Percentiles rank a stretch among this genome's conserved stretches.
phyloP scores from a whole-genome alignment of 371 early-diverging fungal species.

The Blastocladiella emersonii region DNA sequence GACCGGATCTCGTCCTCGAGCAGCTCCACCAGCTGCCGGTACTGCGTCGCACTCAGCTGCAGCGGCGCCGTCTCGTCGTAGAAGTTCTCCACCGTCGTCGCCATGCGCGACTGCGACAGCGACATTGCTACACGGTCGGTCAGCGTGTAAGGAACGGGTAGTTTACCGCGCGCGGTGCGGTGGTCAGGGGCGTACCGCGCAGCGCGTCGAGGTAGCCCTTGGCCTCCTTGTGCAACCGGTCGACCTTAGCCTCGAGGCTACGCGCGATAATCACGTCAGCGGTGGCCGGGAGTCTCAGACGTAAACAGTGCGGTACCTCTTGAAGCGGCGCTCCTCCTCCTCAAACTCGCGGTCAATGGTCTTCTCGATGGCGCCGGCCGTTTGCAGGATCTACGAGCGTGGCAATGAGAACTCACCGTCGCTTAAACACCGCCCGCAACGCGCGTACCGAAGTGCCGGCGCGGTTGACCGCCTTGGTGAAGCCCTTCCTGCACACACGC shows the following conservation, averaged over 20 bases:
- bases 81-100: conserved; percentile 58
- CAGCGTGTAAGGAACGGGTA: too few species aligned
- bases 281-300: too few species aligned
- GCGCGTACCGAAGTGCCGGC: conserved; percentile 55
- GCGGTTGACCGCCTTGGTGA: conserved; percentile 69
- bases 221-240: conserved; percentile 77
- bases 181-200: conserved; percentile 40
- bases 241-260: conserved; percentile 74
- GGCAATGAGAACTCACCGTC: background rate
- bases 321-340: conserved; percentile 67
- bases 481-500: conserved; percentile 33
- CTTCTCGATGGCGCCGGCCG: conserved; percentile 51
- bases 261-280: too few species aligned
- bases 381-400: conserved; percentile 44
- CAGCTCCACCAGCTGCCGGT: conserved; percentile 56
- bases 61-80: conserved; percentile 39
- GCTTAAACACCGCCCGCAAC: conserved; percentile 7
- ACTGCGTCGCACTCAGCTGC: conserved; percentile 36
- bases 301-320: conserved; percentile 31
- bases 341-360: conserved; percentile 78
- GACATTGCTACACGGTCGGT: conserved; percentile 44
- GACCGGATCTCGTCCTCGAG: conserved; percentile 61
- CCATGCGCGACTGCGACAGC: conserved; percentile 62
- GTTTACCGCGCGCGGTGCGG: too few species aligned
- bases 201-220: conserved; percentile 82